Evolutionary conservation across 306 rosid genomes (phyloP).

Genomic region (Vicia villosa): DNA sequence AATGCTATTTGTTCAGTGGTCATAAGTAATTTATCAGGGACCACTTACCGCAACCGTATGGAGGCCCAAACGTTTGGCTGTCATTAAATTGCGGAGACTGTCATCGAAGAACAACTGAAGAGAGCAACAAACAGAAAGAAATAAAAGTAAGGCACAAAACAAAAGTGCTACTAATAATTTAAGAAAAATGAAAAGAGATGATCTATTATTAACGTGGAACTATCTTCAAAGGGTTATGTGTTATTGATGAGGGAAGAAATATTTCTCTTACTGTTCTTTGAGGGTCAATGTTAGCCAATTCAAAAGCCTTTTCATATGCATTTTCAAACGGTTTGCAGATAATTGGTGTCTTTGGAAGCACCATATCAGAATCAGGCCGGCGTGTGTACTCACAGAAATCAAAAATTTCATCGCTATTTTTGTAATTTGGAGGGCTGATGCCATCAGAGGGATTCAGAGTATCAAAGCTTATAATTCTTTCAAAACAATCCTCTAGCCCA

Average conservation of each 20-base stretch:
- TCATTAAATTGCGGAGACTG: conserved; percentile 60
- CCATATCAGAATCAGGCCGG: conserved; percentile 41
- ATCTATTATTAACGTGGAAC: not conserved
- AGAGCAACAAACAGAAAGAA: not conserved
- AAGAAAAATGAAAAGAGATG: not conserved
- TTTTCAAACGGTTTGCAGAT: conserved; percentile 80
- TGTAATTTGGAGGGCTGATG: conserved; percentile 15
- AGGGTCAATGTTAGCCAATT: conserved; percentile 71
- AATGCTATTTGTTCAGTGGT: not conserved
- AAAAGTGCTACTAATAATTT: not conserved
- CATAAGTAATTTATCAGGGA: not conserved
- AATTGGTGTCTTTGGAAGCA: conserved; percentile 63
- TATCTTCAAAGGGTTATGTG: not conserved
- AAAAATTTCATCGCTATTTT: conserved; percentile 37
- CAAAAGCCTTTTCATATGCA: conserved; percentile 63
- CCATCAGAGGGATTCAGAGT: conserved; percentile 59
- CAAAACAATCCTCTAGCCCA: conserved; percentile 90
- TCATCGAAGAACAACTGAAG: conserved; percentile 86
- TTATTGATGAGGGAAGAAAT: not conserved
- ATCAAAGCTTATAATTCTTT: conserved; percentile 73
- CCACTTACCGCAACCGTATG: conserved; percentile 69
- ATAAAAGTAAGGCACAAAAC: not conserved
- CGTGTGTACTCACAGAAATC: conserved; percentile 42
- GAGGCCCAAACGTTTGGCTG: conserved; percentile 66
- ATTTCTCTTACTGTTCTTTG: conserved; percentile 61